These are phyloP conservation scores for Macrocybe gigantea DNA, from an alignment of 768 basidiomycete species.

Conservation along the genomic window DNA sequence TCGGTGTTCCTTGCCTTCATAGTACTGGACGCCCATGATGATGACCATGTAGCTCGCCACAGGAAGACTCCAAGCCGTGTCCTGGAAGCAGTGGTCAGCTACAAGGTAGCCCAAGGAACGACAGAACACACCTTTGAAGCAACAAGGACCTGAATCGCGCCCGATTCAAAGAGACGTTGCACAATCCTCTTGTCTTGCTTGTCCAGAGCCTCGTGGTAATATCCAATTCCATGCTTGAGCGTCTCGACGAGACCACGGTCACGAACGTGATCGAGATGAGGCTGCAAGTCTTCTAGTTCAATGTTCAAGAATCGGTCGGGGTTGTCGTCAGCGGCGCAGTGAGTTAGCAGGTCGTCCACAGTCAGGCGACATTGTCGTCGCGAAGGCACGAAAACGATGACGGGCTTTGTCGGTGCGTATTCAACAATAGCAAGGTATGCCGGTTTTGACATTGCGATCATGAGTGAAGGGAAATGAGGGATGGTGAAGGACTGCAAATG, in stretches of 20 bases:
- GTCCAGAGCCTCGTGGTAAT: conserved; percentile 90
- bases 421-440: conserved; percentile 91
- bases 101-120: background rate
- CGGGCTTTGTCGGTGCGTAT: conserved; percentile 78
- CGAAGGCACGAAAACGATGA: conserved; percentile 90
- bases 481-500: conserved; percentile 94
- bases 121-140: conserved; percentile 72
- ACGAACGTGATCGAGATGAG: conserved; percentile 79
- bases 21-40: conserved; percentile 98
- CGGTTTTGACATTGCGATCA: conserved; percentile 99
- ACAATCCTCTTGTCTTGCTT: conserved; percentile 94
- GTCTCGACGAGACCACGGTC: conserved; percentile 76
- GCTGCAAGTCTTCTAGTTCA: conserved; percentile 73
- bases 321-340: conserved; percentile 84
- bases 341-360: conserved; percentile 84
- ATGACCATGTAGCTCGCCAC: conserved; percentile 96
- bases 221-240: conserved; percentile 86
- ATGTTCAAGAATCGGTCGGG: conserved; percentile 87
- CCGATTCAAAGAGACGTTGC: conserved; percentile 86
- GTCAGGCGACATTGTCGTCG: conserved; percentile 92
- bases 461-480: conserved; percentile 97
- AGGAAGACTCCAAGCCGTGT: conserved; percentile 94
- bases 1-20: conserved; percentile 96
- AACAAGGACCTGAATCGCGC: conserved; percentile 91
- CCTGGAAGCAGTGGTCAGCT: conserved; percentile 35